Percentiles rank a stretch among this genome's conserved stretches.
Evolutionary conservation across 2,329 filamentous ascomycete species (phyloP).

Genomic region (Apiospora marii): DNA sequence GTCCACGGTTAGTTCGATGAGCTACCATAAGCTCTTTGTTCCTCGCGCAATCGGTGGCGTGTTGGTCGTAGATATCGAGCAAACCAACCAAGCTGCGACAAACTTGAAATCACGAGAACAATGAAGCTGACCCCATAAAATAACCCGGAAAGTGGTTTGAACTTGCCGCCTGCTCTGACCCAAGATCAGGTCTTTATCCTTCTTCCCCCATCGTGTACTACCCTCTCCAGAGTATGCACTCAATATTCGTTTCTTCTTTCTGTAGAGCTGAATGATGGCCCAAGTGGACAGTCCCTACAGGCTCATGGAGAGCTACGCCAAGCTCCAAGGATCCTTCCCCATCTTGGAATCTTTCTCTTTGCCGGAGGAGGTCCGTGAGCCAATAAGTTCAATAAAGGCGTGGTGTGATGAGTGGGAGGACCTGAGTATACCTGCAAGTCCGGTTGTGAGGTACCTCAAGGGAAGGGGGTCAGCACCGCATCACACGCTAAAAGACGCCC

Average conservation of each 20-base stretch:
- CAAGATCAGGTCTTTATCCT: background rate
- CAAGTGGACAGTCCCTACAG: background rate
- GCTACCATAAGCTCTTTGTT: background rate
- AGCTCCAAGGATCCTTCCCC: background rate
- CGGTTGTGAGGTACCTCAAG: background rate
- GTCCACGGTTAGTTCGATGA: background rate
- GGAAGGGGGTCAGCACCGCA: background rate
- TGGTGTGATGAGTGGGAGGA: constrained; percentile 3
- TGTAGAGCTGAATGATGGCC: background rate
- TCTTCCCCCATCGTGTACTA: background rate
- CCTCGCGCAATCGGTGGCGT: background rate
- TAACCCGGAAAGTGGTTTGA: too few relatives aligned
- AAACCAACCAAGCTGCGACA: background rate
- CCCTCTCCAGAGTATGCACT: background rate
- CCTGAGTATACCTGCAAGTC: background rate
- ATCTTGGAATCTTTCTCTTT: background rate
- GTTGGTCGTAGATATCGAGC: background rate
- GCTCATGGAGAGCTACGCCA: background rate
- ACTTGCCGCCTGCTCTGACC: background rate
- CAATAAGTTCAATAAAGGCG: background rate
- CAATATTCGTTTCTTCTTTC: background rate
- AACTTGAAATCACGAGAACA: background rate
- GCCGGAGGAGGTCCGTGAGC: background rate
- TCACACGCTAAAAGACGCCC: background rate
- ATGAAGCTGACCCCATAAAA: background rate